phyloP scores from a whole-genome alignment of 129 eudicot species.

The Scalesia atractyloides region DNA sequence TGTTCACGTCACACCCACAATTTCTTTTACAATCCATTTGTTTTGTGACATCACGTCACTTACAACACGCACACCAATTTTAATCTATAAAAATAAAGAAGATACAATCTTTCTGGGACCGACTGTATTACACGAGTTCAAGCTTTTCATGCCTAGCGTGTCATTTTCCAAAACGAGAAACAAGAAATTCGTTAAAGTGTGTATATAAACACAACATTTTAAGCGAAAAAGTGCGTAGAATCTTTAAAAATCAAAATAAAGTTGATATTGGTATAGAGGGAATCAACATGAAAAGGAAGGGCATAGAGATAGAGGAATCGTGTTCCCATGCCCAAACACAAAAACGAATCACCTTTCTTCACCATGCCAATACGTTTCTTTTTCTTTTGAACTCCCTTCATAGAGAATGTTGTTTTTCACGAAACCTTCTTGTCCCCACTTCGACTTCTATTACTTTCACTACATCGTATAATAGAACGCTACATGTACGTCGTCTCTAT shows the following conservation, averaged over 20 bases:
- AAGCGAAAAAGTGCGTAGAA: background rate
- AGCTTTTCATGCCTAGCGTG: background rate
- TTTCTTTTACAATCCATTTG: background rate
- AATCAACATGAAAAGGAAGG: slow-evolving; percentile 21
- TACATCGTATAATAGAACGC: slow-evolving; percentile 28
- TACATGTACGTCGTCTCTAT: slow-evolving; percentile 6
- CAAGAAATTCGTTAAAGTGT: background rate
- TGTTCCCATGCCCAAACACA: slow-evolving; percentile 30
- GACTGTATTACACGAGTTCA: background rate
- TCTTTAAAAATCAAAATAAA: slow-evolving; percentile 14
- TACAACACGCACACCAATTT: background rate
- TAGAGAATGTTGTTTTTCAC: slow-evolving; percentile 27
- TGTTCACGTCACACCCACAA: background rate
- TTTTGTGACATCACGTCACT: background rate
- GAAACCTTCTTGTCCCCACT: slow-evolving; percentile 35
- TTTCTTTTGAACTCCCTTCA: slow-evolving; percentile 5
- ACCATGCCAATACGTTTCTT: slow-evolving; percentile 36
- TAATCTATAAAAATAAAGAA: background rate
- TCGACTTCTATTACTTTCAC: slow-evolving; percentile 14
- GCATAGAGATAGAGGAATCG: slow-evolving; percentile 20
- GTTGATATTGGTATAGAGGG: slow-evolving; percentile 11
- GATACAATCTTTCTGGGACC: background rate
- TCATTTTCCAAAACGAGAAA: background rate
- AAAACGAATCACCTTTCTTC: slow-evolving; percentile 31
- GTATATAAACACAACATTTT: background rate